Percentiles rank a stretch among this genome's conserved stretches.
These are phyloP conservation scores for Przewalskia tangutica DNA, from an alignment of 257 asterid species.

Conservation along the genomic window DNA sequence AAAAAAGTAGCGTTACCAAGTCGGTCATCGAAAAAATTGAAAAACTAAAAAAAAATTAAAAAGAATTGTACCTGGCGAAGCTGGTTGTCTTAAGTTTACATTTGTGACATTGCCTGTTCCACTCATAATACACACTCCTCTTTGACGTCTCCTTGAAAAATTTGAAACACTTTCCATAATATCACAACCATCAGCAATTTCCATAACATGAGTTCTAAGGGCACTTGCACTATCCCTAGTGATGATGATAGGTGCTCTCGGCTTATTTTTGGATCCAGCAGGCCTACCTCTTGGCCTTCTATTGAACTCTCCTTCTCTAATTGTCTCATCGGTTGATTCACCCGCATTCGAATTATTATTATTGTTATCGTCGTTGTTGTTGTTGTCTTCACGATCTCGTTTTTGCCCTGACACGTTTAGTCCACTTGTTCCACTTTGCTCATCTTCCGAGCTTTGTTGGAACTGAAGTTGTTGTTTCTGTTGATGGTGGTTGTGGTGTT, in stretches of 20 bases:
- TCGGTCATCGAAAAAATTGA: background rate
- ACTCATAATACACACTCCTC: slow-evolving; percentile 86
- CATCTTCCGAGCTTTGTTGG: slow-evolving; percentile 42
- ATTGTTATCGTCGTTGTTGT: slow-evolving; percentile 3
- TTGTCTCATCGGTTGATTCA: background rate
- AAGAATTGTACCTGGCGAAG: slow-evolving; percentile 36
- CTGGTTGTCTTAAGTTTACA: slow-evolving; percentile 76
- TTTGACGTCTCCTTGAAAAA: slow-evolving; percentile 71
- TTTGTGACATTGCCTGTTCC: slow-evolving; percentile 75
- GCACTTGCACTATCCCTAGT: slow-evolving; percentile 88
- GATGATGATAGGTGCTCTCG: slow-evolving; percentile 80
- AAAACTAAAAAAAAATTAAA: background rate
- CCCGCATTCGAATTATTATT: background rate
- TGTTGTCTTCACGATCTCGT: slow-evolving; percentile 40
- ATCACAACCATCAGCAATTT: slow-evolving; percentile 74
- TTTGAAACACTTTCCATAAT: slow-evolving; percentile 59
- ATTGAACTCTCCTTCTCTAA: slow-evolving; percentile 33
- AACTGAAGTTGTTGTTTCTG: background rate
- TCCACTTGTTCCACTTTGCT: slow-evolving; percentile 58
- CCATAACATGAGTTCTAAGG: slow-evolving; percentile 91
- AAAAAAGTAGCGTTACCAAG: background rate
- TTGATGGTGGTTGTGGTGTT: background rate
- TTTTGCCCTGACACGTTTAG: slow-evolving; percentile 36
- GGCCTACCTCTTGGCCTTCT: slow-evolving; percentile 82
- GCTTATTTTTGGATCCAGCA: slow-evolving; percentile 82